phyloP scores from a whole-genome alignment of 2,329 filamentous ascomycete species.

The Trichoderma sp. region DNA sequence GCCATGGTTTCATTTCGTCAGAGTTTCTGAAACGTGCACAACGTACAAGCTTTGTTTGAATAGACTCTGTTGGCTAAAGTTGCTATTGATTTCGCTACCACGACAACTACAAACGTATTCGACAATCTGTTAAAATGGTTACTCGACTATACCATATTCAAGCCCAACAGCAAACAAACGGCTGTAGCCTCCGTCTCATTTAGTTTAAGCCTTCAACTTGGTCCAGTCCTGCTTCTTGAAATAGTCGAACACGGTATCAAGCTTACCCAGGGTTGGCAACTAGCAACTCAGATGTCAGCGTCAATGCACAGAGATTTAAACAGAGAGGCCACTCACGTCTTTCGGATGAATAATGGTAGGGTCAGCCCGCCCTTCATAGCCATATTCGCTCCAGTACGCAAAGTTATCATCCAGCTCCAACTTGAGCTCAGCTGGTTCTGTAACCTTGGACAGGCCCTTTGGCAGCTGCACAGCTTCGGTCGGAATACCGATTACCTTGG shows the following conservation, averaged over 20 bases:
- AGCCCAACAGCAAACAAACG: background rate
- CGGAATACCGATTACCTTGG: conserved; percentile 21
- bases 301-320: background rate
- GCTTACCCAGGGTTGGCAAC: conserved; percentile 3
- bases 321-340: conserved; percentile 15
- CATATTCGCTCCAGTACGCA: conserved; percentile 22
- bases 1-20: background rate
- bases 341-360: conserved; percentile 20
- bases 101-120: background rate
- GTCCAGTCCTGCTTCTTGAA: conserved; percentile 29
- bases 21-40: background rate
- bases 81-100: background rate
- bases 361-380: conserved; percentile 23
- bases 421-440: conserved; percentile 10
- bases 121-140: background rate
- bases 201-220: conserved; percentile 21
- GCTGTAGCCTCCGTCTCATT: background rate
- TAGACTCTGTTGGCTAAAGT: background rate
- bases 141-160: background rate
- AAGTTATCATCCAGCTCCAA: conserved; percentile 17
- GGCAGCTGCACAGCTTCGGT: conserved; percentile 14
- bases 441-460: background rate
- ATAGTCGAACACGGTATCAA: conserved; percentile 19
- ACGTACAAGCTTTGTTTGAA: background rate
- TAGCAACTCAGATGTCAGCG: background rate